Evolutionary conservation across 108 stramenopile species (phyloP), one percentile per base, ranked within the genome.

Genomic region (Cyclotella kingstonii): DNA sequence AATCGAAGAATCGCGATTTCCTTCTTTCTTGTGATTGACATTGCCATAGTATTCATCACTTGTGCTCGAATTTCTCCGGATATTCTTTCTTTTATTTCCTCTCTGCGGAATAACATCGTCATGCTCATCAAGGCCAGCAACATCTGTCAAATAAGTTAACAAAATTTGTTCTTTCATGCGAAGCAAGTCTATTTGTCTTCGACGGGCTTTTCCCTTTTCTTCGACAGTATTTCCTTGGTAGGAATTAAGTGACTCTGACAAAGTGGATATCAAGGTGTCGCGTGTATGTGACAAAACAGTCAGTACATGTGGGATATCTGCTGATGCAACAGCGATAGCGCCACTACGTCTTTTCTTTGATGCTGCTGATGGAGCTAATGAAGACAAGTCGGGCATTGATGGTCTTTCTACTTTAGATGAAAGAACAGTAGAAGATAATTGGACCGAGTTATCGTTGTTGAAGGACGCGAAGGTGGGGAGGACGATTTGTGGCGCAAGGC

Each of bases 131-230:
- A 78, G 17, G 18, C 73, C 66, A 7, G 81, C 67, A 12, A 70
- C 77, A 48, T 49, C 46, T 12, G 70, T 68, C 21, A 86, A 30
- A 35, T 81, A 77, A 39, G 60, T 12, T 51, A 84, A 51, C 11
- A 84, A 53, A 44, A 87, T 82, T 58, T 82, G 83, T 63, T 84
- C 81, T 38, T 87, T 80, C 53, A 84, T 59, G 36, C 54, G 56
- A 0, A 82, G 52, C 17, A 56, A 35, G 39, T 65, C 73, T 33
- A 68, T 64, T 43, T 52, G 46, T 60, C 63, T 36, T 61, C 45
- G 46, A 48, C 47, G 39, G 26, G 21, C 39, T 5, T 51, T 43
- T 6, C 66, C 63, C 12, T 53, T 14, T n/a, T 51, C 48, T 2
- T 42, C 19, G 30, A 33, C 30, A n/a, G 10, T 31, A 17, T 23